Base-by-base conservation (phyloP, 768 basidiomycete genomes). In the Boletus rubescentipes region DNA sequence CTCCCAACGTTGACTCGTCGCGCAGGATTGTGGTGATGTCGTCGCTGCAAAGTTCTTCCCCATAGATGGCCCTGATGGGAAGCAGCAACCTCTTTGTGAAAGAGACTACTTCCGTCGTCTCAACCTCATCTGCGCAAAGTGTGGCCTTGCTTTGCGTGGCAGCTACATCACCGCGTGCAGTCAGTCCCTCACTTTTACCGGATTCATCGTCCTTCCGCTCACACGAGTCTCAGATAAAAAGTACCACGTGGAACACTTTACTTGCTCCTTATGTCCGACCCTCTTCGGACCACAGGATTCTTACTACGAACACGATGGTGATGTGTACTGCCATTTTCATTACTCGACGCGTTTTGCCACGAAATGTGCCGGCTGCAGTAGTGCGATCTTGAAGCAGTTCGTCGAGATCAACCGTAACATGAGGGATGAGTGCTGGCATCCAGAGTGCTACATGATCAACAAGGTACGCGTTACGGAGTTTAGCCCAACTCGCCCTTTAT, bases 371-470 rank as follows among this genome's bases (percentile, higher is more conserved):
- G 97, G 97, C 6, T 99, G 97, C 73, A 91, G 85, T 62, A 97
- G 88, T 55, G 97, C 97, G 16, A 99, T 99, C 58, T 75, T 99
- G 61, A 99, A 99, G 75, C 97, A 99, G 72, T 99, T 98, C 66
- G 97, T 99, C 57, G 97, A 99, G 76, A 98, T 99, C 74, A 98
- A 99, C 67, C 84, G 97, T 55, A 98, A 98, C 73, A 92, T 91
- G 82, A 81, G 87, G 60, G 95, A 99, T 73, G 97, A 99, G 75
- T 98, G 96, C 67, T 99, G 97, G 96, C 97, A 99, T 79, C 97
- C 97, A 50, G 97, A 99, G 72, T 99, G 97, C 71, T 98, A 98
- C 72, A 98, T 98, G 96, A 98, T 99, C 61, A 96, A 98, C 74
- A 98, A 98, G 81, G 95, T 96, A 58, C 52, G 81, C 58, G 1